Base-by-base conservation (phyloP, 805 yeast genomes). In the Candida wancherniae region DNA sequence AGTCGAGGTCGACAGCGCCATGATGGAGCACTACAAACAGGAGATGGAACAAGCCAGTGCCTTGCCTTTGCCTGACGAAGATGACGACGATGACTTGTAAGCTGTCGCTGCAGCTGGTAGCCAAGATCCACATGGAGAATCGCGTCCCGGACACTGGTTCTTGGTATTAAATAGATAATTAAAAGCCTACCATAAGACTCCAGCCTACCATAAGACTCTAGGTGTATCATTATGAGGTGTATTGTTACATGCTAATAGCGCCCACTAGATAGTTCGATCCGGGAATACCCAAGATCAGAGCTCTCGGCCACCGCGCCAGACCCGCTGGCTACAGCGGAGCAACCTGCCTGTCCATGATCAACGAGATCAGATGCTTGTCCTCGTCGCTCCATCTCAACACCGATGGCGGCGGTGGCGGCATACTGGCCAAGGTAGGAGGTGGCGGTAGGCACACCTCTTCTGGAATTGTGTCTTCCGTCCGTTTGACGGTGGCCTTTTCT, bases 11-110 rank as follows among this genome's bases (percentile, higher is more conserved):
- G 98, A 92, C 61, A 85, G 84, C 53, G 92, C 82, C 57, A 78
- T 92, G 72, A 86, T 92, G 97, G 83, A 79, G 73, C 88, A 90
- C 73, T 92, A 92, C 77, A 96, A 92, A 77, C 94, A 87, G 63
- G 98, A 92, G 75, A 90, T 92, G 94, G 97, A 86, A 66, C 94
- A 84, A 72, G 99, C 99, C 57, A 86, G 97, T 53, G 95, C 97
- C 50, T 76, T 92, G 78, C 98, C 99, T 67, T 82, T 92, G 67
- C 99, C 99, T 51, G 99, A 92, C 73, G 99, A 92, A 75, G 99
- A 92, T 65, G 99, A 92, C 61, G 97, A 96, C 60, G n/a, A n/a
- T n/a, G 99, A 92, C 71, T 84, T 92, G 72, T 92, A 86, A 73
- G 47, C 36, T 19, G 16, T 15, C 6, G 16, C 13, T 20, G 15